Evolutionary conservation across 2,329 filamentous ascomycete species (phyloP), one percentile per base, ranked within the genome.

Genomic region (Verruconis gallopava): DNA sequence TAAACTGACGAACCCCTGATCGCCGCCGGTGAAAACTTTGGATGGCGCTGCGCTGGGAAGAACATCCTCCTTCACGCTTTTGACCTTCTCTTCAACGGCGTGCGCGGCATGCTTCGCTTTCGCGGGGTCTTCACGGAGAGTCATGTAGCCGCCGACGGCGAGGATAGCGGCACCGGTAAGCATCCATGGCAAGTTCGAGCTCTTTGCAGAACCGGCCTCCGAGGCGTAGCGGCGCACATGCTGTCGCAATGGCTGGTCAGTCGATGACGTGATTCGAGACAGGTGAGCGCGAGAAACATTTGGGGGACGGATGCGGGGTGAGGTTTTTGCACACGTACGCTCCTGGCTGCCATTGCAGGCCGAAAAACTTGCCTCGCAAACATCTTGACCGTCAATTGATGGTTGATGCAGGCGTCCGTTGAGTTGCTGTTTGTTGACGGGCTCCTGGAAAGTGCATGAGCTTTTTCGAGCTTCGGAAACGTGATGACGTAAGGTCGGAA

Each of bases 1-100:
- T 51, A 96, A 72, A 48, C 77, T 78, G 49, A 95, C 62, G 65
- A 86, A 96, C 51, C 85, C 88, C 65, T 95, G 86, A 47, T 93
- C 85, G 50, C 85, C 85, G 50, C 89, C 88, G 22, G 33, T 44
- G 22, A 44, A 44, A 13, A 37, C 35, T 21, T 42, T 42, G 33
- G 9, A 6, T 22, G 17, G 13, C 11, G 37, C 11, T 21, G 20
- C 11, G 9, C 9, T n/a, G 13, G 6, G 39, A 9, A 25, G 30
- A 9, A 25, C 38, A 19, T 9, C 20, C 9, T 12, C 37, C 34
- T 37, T 37, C 5, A 12, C 20, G 9, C 12, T 19, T 9, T 12
- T 25, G 13, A 19, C 37, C 37, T 44, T 42, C n/a, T 42, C 39
- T 28, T 43, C 41, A 13, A 17, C 33, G 12, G 19, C 32, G 21